Base-by-base conservation (phyloP, 106 monocot species). In the Dendrobium officinale region DNA sequence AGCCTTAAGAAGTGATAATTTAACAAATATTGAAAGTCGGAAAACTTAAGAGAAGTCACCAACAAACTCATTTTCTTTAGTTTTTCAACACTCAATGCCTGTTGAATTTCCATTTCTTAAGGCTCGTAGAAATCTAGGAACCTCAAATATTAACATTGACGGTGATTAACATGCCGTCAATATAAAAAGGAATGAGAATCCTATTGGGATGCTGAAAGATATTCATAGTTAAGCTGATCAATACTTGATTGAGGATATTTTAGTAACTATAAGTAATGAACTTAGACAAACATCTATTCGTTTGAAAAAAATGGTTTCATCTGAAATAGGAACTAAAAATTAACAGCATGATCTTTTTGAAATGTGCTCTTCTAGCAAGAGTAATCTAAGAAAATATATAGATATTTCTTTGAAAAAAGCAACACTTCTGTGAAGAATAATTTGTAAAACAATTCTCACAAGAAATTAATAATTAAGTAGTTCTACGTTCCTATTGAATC, bases 161-260 rank as follows among this genome's bases (percentile, higher is more conserved):
- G 41, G 4, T 66, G 55, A 76, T 31, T 44, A 80, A 9, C 74
- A 74, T 74, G 29, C 6, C n/a, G 47, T 72, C 13, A 19, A 58
- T 9, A 7, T 5, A n/a, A 37, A 82, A 73, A 74, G 3, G 56
- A 78, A 72, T 55, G 29, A 20, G 26, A 67, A 42, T 78, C 72
- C 85, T 80, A 75, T 86, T 77, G 49, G 83, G 79, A 77, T 83
- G 67, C 80, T 99, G 45, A 91, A 86, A 82, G 84, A 82, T 75
- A 43, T 85, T 48, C 86, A 93, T 81, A 67, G 29, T 37, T 99
- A 95, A 93, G 93, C 95, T 61, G 88, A 88, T 80, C 45, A 87
- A 19, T 84, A 66, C 79, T 81, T 99, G 79, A 93, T 95, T 51
- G 31, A 90, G 59, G 99, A 95, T 84, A 75, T 99, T 67, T 87